Evolutionary conservation across 768 basidiomycete species (phyloP).

Genomic region (Mycena capillaripes): DNA sequence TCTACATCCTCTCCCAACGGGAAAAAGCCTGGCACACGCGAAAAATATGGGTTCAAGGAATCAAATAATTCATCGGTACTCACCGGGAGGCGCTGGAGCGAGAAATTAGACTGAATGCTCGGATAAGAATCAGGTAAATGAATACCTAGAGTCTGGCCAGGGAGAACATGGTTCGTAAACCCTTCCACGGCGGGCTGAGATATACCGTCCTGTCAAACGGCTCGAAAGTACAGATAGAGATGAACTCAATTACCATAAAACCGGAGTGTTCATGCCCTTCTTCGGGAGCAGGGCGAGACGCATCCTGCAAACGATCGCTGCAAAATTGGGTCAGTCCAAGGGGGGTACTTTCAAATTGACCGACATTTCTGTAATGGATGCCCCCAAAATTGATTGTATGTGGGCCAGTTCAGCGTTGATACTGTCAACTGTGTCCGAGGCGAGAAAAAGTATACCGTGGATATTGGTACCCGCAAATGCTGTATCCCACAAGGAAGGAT

Average conservation of each 20-base stretch:
- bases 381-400: constrained; percentile 38
- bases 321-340: background rate
- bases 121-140: background rate
- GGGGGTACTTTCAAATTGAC: background rate
- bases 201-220: constrained; percentile 36
- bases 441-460: constrained; percentile 42
- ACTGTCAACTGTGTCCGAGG: constrained; percentile 39
- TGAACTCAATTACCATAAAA: constrained; percentile 32
- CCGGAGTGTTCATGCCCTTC: constrained; percentile 47
- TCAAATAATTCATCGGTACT: background rate
- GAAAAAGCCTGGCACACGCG: constrained; percentile 20
- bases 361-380: constrained; percentile 37
- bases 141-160: constrained; percentile 34
- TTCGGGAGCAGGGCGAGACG: constrained; percentile 41
- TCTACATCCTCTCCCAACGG: constrained; percentile 45
- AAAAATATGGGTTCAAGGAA: too few relatives aligned
- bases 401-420: constrained; percentile 35
- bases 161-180: constrained; percentile 33
- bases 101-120: background rate
- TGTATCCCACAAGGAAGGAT: constrained; percentile 34
- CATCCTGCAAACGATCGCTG: constrained; percentile 37
- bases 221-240: background rate
- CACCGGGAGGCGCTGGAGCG: constrained; percentile 18
- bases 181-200: constrained; percentile 38
- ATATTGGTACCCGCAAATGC: constrained; percentile 38